Conservation (phyloP, 2,329 filamentous ascomycete species). For the Venturiaceae sp. region DNA sequence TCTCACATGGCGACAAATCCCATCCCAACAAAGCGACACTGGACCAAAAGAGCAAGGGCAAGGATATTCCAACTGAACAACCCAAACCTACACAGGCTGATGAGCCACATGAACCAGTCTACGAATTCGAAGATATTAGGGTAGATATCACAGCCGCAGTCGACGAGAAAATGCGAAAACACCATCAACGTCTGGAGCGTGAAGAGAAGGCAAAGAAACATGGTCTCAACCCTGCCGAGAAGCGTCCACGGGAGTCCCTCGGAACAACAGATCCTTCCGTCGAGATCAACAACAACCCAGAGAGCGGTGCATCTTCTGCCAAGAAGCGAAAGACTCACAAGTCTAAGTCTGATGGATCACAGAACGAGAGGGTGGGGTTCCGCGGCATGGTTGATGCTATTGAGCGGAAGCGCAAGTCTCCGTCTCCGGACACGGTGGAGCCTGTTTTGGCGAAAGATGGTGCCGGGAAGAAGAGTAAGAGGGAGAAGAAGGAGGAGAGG, state of each 20-base stretch:
- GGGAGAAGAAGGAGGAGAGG: background rate
- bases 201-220: background rate
- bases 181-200: background rate
- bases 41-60: background rate
- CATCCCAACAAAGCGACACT: background rate
- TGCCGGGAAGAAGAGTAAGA: background rate
- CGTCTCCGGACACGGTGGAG: background rate
- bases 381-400: background rate
- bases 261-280: background rate
- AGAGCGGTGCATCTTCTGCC: background rate
- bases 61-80: background rate
- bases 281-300: background rate
- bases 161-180: background rate
- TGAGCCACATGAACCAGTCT: background rate
- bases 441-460: background rate
- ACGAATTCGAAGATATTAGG: background rate
- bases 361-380: background rate
- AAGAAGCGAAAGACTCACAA: background rate
- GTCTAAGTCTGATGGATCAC: background rate
- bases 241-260: background rate
- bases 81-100: background rate
- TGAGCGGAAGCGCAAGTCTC: background rate
- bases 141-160: background rate
- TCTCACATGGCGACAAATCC: background rate
- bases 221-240: background rate